Conservation (phyloP, 2,329 filamentous ascomycete species). For the Plenodomus biglobosus region DNA sequence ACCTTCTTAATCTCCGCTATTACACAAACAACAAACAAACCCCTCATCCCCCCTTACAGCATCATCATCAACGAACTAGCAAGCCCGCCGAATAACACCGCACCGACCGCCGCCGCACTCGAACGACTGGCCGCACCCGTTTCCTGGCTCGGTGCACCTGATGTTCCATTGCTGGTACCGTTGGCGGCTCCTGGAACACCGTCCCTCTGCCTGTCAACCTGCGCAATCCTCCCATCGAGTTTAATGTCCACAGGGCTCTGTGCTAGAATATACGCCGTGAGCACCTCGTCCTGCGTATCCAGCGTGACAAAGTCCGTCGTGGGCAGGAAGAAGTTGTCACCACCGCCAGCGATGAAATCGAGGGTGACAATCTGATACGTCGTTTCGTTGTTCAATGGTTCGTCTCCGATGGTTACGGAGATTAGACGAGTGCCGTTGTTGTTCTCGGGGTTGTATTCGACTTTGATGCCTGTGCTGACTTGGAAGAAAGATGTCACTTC, state of each 20-base stretch:
- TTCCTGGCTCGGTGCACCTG: too few relatives aligned
- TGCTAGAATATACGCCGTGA: conserved; percentile 54
- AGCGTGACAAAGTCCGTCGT: conserved; percentile 50
- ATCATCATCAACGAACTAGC: conserved; percentile 16
- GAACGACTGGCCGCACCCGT: conserved; percentile 16
- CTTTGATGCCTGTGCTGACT: conserved; percentile 58
- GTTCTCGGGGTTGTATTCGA: conserved; percentile 60
- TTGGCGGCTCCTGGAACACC: conserved; percentile 13
- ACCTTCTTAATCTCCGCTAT: too few relatives aligned
- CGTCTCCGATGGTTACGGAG: conserved; percentile 54
- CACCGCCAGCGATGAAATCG: conserved; percentile 62
- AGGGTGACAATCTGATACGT: conserved; percentile 63
- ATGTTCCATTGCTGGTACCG: conserved; percentile 20
- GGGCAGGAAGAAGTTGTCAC: conserved; percentile 61
- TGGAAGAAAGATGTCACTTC: conserved; percentile 63
- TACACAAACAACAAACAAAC: too few relatives aligned
- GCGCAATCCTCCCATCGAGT: conserved; percentile 53
- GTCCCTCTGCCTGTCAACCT: conserved; percentile 26
- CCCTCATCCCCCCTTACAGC: not conserved
- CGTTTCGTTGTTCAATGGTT: conserved; percentile 50
- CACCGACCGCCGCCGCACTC: conserved; percentile 7
- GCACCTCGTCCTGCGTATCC: conserved; percentile 58
- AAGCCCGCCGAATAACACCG: conserved; percentile 11
- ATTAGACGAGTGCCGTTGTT: conserved; percentile 56
- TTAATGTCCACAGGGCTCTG: conserved; percentile 54